Evolutionary conservation across 2,329 filamentous ascomycete genomes (phyloP), one percentile per base, ranked within the genome.

Genomic region (Neofusicoccum sp.): DNA sequence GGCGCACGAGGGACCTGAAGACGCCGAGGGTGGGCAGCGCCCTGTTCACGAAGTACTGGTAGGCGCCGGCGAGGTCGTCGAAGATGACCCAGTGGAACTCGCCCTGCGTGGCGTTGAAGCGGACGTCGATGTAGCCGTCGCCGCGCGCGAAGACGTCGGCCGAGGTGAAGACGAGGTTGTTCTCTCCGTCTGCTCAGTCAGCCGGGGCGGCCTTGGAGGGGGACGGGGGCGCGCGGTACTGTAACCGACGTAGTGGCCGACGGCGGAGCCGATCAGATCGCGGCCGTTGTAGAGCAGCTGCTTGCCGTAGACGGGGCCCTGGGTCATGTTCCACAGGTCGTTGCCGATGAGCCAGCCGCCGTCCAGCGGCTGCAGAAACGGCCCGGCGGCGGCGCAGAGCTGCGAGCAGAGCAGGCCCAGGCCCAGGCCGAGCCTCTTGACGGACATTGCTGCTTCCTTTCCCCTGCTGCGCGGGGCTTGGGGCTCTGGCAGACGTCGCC

Each of bases 31-130:
- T 72, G 1, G 81, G 79, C 3, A 83, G 69, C 3, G 72, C 77
- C 54, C 71, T 77, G 66, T 83, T 83, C 61, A 83, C 78, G 53
- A 83, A 80, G 69, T 83, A 83, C 60, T 83, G 81, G 64, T 83
- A 83, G 9, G 81, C 79, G 16, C 81, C 81, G 3, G 77, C 69
- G 1, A 82, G 75, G 12, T 76, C 74, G 3, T 79, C 73, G 63
- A 78, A 76, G 59, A 83, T 79, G 11, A 83, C 77, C 79, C 80
- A 83, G 63, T 83, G 80, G 60, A 82, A 75, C 57, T 82, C 80
- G 3, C 78, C 79, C 65, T 80, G 79, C 0, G 63, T 66, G 0
- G 80, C 76, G 2, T 70, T 75, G 67, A 83, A 82, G 36, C 74
- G 71, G 58, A 84, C 71, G 62, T 83, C 80, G 62, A 82, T 76